Percentiles rank a stretch among this genome's conserved stretches.
Conservation (phyloP, 2,329 filamentous ascomycete genomes). For the Knufia petricola region DNA sequence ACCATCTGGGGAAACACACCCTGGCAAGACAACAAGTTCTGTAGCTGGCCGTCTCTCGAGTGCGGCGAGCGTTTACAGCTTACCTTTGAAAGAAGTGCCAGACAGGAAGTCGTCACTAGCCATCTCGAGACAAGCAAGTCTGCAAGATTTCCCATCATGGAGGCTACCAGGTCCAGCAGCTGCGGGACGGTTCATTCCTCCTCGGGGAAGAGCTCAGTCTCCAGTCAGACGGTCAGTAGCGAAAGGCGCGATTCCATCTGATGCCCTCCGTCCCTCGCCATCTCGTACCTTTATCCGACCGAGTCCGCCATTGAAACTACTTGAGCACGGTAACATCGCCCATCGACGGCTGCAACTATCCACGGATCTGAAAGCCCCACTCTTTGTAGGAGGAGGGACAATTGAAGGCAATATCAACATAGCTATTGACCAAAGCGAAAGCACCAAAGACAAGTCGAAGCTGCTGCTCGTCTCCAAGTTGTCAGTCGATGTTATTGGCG, state of each 20-base stretch:
- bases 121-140: conserved; percentile 14
- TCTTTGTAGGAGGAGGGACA: conserved; percentile 48
- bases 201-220: conserved; percentile 38
- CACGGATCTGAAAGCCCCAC: conserved; percentile 40
- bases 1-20: neutral
- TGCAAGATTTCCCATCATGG: conserved; percentile 21
- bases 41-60: neutral
- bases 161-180: conserved; percentile 14
- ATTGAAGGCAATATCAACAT: conserved; percentile 43
- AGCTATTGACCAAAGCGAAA: conserved; percentile 37
- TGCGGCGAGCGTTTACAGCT: conserved; percentile 19
- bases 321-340: conserved; percentile 40
- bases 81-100: conserved; percentile 18
- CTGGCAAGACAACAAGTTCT: neutral
- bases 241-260: conserved; percentile 35
- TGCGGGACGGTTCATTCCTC: conserved; percentile 30
- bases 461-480: conserved; percentile 40
- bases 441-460: conserved; percentile 29
- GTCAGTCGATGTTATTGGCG: conserved; percentile 43
- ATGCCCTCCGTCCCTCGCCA: conserved; percentile 33
- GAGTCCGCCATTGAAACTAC: conserved; percentile 37
- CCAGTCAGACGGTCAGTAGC: conserved; percentile 38
- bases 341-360: conserved; percentile 42
- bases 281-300: conserved; percentile 42
- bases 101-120: conserved; percentile 19